phyloP scores from a whole-genome alignment of 129 eudicot species.

The Scalesia atractyloides region DNA sequence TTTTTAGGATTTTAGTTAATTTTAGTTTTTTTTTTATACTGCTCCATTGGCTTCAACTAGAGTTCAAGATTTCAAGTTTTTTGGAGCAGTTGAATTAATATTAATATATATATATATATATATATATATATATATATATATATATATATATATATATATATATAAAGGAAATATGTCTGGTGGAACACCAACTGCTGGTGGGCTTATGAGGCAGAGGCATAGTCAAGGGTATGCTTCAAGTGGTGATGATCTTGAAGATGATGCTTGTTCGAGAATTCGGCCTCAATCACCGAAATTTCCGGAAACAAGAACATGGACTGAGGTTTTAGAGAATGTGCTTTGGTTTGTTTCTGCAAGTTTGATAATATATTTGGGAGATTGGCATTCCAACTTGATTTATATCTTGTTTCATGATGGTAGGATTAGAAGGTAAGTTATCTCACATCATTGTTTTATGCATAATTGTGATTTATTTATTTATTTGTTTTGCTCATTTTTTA shows the following conservation, averaged over 20 bases:
- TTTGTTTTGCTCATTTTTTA: not conserved
- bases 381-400: constrained; percentile 65
- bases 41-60: constrained; percentile 17
- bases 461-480: not conserved
- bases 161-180: constrained; percentile 56
- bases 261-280: constrained; percentile 70
- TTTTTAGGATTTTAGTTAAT: constrained; percentile 18
- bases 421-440: constrained; percentile 62
- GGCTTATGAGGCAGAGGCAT: constrained; percentile 80
- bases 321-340: constrained; percentile 70
- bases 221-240: constrained; percentile 89
- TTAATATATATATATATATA: not conserved
- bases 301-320: constrained; percentile 57
- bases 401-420: constrained; percentile 72
- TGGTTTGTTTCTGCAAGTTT: constrained; percentile 85
- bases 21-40: constrained; percentile 20
- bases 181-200: constrained; percentile 80
- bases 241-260: constrained; percentile 92
- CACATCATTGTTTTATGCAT: not conserved
- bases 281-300: constrained; percentile 49
- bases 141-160: not conserved
- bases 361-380: constrained; percentile 71
- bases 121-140: not conserved
- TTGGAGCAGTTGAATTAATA: constrained; percentile 26
- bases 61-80: constrained; percentile 9